Conservation (phyloP, 2,329 filamentous ascomycete genomes). For the Sporothrix mexicana region DNA sequence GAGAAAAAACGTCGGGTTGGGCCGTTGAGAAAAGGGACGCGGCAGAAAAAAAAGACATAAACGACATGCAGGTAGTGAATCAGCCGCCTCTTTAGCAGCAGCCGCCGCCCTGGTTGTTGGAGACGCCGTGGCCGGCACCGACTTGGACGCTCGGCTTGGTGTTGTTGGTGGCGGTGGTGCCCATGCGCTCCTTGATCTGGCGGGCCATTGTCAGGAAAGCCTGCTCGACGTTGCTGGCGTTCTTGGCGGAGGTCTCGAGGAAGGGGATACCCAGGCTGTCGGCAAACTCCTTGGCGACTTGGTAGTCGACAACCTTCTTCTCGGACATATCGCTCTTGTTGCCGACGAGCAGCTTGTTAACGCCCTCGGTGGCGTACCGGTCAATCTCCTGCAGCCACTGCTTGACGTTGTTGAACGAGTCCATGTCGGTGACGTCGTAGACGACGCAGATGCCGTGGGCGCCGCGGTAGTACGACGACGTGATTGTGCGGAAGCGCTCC, state of each 20-base stretch:
- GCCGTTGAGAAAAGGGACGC: neutral
- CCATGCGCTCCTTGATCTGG: constrained; percentile 99
- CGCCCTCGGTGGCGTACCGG: constrained; percentile 97
- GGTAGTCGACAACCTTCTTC: constrained; percentile 99
- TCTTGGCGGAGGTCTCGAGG: constrained; percentile 99
- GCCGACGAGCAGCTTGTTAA: constrained; percentile 98
- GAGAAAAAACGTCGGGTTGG: neutral
- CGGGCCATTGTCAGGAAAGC: constrained; percentile 99
- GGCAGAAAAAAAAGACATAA: constrained; percentile 7
- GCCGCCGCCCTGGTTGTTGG: constrained; percentile 51
- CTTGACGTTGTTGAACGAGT: constrained; percentile 99
- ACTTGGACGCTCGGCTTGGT: constrained; percentile 98
- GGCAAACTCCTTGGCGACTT: constrained; percentile 99
- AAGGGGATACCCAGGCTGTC: constrained; percentile 98
- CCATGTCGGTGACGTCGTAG: constrained; percentile 99
- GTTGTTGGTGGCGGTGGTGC: constrained; percentile 92
- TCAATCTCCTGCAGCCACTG: constrained; percentile 99
- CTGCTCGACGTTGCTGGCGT: constrained; percentile 98
- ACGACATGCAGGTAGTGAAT: neutral
- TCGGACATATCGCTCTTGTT: constrained; percentile 99
- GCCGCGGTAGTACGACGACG: constrained; percentile 98
- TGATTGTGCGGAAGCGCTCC: constrained; percentile 99
- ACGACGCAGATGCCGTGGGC: constrained; percentile 99
- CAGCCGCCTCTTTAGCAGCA: constrained; percentile 43
- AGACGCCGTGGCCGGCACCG: constrained; percentile 90